Conservation (phyloP, 257 asterid species). For the Solanum pinnatisectum region DNA sequence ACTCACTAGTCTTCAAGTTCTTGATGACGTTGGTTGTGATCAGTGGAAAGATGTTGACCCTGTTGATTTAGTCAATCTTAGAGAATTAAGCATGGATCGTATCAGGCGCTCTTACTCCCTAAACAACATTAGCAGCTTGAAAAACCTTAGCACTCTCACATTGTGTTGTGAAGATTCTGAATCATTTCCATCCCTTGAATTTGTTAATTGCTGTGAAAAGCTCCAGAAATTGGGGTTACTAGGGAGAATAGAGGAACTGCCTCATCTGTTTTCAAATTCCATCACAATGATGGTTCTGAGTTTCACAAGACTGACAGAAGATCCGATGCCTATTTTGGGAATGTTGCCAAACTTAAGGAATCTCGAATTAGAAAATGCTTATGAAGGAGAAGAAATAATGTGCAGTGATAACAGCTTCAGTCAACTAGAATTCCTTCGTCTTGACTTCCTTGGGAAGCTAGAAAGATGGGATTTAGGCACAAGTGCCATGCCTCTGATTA, state of each 20-base stretch:
- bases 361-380: neutral
- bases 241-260: neutral
- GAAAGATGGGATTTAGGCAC: neutral
- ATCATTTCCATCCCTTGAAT: neutral
- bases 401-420: neutral
- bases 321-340: too few relatives aligned
- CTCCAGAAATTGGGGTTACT: neutral
- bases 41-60: too few relatives aligned
- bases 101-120: too few relatives aligned
- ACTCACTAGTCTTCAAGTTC: too few relatives aligned
- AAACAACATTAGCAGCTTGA: too few relatives aligned
- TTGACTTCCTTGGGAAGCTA: neutral
- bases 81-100: too few relatives aligned
- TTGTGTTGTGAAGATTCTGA: neutral
- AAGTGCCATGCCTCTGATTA: too few relatives aligned
- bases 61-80: too few relatives aligned
- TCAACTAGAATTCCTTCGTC: neutral
- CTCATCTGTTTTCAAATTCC: too few relatives aligned
- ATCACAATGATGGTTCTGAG: too few relatives aligned
- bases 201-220: neutral
- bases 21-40: too few relatives aligned
- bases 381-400: neutral
- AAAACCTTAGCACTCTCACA: neutral
- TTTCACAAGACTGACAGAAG: too few relatives aligned
- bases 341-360: neutral